Base-by-base conservation (phyloP, 345 rosid species). In the Anacardium occidentale region DNA sequence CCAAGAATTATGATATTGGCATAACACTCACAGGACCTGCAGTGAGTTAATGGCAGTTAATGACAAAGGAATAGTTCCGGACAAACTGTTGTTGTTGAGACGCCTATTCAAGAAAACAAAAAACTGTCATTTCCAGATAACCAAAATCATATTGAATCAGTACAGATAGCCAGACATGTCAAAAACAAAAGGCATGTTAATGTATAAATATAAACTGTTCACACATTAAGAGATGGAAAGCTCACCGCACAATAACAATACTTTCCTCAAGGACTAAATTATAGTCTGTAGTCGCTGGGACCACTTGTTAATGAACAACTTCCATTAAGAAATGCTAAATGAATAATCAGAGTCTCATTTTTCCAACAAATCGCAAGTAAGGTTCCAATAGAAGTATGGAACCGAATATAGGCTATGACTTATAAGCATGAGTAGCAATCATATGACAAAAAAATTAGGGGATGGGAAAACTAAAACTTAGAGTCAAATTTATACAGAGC, bases 21-120 rank as follows among this genome's bases (percentile, higher is more conserved):
- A 52, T 32, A 47, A 64, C 47, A 90, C 97, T 89, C 75, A 91
- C 94, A 91, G 84, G 63, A 89, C 92, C 89, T 89, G 97, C 78
- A 91, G 78, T 64, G 84, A 5, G 3, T 0, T 4, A 64, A 91
- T 67, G 6, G 14, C 18, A 48, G 94, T 91, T 72, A 91, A 84
- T 44, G 69, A 29, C 82, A 21, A 1, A 34, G 97, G 97, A 85
- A 91, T 91, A 29, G 52, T 62, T 58, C 88, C 92, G 8, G 83
- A 54, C 77, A 91, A 81, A 62, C 57, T 81, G 77, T 91, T 91
- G 80, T 89, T 89, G 79, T 91, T 89, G 69, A 91, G 90, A 83
- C 90, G 97, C 88, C 97, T 89, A 45, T 69, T 66, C 56, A 73
- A 79, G 70, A 61, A 13, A 74, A 69, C 15, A 75, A 44, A 78